Evolutionary conservation across 768 basidiomycete species (phyloP), one percentile per base, ranked within the genome.

Genomic region (Hericium coralloides): DNA sequence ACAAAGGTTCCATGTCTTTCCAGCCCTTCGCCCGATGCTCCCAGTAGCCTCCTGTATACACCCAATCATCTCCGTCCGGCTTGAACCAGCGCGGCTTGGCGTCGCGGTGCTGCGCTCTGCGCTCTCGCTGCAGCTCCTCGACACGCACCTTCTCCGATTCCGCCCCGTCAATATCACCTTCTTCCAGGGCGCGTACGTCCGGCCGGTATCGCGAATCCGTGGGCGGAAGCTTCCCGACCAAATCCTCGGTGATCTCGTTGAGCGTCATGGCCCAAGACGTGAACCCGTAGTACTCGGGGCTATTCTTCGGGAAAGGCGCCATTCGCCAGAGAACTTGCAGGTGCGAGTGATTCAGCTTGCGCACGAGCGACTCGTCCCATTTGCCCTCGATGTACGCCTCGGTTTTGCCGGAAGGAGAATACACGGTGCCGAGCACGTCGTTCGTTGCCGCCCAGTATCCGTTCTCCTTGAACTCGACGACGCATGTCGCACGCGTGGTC

Each of bases 281-380:
- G 69, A 93, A 92, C 12, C 92, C 92, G 66, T 93, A 95, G 67
- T 81, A 84, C 52, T 87, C 81, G 52, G 77, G 75, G 17, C 81
- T 69, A 64, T 89, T 78, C 64, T 85, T 82, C 26, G 88, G 86
- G 70, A 88, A 92, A 12, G 87, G 82, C 12, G 76, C 69, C 43
- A 84, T 79, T 55, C 85, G 80, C 92, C 92, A 95, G 52, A 95
- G 77, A 47, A 89, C 76, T 55, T 78, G 84, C 65, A 88, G 81
- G 67, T 85, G 81, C 2, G 81, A 83, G 17, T 79, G 73, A 66
- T 85, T 86, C 25, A 86, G 73, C 49, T 79, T 79, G 60, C 82
- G 83, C n/a, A 81, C 79, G 58, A 94, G 70, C 62, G 84, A 82
- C 57, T 92, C 87, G 65, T 94, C 88, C 92, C 92, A 95, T 68